A percentile compares a stretch with the other conserved stretches of the same genome.
These are phyloP conservation scores for Pseudogymnoascus verrucosus DNA, from an alignment of 2,329 filamentous ascomycete species.

Conservation along the genomic window DNA sequence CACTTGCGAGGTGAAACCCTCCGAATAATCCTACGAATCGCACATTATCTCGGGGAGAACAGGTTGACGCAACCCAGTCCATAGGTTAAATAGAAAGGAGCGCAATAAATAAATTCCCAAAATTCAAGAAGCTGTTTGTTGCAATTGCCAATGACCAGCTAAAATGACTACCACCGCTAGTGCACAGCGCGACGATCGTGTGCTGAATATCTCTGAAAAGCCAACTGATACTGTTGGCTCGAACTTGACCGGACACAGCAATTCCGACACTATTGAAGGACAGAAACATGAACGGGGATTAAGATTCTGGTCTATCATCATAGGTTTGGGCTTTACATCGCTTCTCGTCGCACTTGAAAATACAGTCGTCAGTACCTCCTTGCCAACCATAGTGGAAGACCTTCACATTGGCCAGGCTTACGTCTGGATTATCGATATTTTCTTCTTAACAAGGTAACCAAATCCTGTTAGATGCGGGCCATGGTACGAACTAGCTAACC, in stretches of 20 bases:
- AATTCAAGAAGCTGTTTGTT: not conserved
- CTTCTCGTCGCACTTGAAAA: constrained; percentile 12
- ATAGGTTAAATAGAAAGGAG: not conserved
- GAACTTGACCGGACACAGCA: not conserved
- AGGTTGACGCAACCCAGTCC: not conserved
- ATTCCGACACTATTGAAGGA: not conserved
- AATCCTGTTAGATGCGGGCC: constrained; percentile 9
- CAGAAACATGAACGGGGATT: not conserved
- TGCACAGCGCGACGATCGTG: not conserved
- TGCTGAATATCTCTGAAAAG: not conserved
- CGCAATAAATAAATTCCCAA: not conserved
- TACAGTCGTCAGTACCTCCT: constrained; percentile 15
- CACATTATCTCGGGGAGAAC: not conserved
- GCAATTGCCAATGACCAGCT: not conserved
- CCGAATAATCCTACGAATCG: not conserved
- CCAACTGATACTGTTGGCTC: not conserved
- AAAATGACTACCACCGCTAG: not conserved
- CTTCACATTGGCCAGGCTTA: constrained; percentile 12
- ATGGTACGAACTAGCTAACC: not conserved
- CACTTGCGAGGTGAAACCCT: not conserved
- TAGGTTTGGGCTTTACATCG: not conserved
- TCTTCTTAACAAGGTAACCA: constrained; percentile 3
- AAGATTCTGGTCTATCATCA: constrained; percentile 1
- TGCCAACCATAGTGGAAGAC: constrained; percentile 16
- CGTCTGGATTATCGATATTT: constrained; percentile 16